Evolutionary conservation across 805 yeast genomes (phyloP).

Genomic region (Hanseniaspora pseudoguilliermondii): DNA sequence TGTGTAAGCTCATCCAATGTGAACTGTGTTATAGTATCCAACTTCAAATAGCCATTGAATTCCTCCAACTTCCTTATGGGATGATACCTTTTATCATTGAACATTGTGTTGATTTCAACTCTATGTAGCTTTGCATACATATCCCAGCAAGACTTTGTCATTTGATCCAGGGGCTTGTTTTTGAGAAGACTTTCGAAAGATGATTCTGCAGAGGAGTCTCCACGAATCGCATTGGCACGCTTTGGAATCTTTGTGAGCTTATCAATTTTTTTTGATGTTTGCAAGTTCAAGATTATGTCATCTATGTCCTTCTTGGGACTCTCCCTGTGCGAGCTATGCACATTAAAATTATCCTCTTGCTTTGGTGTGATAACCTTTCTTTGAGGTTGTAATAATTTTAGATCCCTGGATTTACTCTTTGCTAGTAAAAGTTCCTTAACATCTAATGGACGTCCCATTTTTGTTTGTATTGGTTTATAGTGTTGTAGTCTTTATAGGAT

Average conservation of each 20-base stretch:
- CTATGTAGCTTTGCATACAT: conserved; percentile 2
- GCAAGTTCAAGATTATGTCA: neutral
- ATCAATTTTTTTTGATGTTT: neutral
- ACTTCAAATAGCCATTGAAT: neutral
- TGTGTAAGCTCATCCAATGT: neutral
- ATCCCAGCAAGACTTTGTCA: conserved; percentile 4
- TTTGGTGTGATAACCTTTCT: neutral
- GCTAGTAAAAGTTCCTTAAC: neutral
- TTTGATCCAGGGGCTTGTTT: neutral
- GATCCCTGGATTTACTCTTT: neutral
- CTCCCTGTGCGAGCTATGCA: neutral
- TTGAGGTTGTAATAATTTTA: neutral
- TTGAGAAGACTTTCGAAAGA: neutral
- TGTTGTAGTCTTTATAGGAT: neutral
- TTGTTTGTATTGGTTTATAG: no score
- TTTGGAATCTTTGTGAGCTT: neutral
- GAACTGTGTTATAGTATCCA: conserved; percentile 2
- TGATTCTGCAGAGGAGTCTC: neutral
- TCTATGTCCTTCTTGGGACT: neutral
- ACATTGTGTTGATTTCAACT: neutral
- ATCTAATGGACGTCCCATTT: neutral
- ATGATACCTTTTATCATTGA: neutral
- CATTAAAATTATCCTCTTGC: neutral
- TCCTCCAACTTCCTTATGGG: neutral
- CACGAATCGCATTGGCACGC: neutral